phyloP scores from a whole-genome alignment of 2,329 filamentous ascomycete genomes.

The Fusarium multiceps region DNA sequence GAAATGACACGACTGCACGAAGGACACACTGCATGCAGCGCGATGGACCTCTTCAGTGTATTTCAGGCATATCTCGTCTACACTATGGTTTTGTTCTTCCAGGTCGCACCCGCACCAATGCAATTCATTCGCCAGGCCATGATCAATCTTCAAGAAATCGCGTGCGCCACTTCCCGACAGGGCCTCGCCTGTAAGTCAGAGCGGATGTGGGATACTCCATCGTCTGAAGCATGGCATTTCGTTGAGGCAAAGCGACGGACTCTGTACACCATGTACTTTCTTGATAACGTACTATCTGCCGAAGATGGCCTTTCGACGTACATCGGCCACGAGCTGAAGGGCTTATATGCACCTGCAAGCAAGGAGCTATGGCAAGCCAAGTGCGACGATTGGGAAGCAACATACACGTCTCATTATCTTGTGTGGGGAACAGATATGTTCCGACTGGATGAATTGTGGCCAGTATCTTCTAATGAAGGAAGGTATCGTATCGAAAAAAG shows the following conservation, averaged over 20 bases:
- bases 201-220: no score
- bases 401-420: no score
- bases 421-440: no score
- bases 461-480: slow-evolving; percentile 38
- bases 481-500: slow-evolving; percentile 20
- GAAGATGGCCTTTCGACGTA: slow-evolving; percentile 59
- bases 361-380: slow-evolving; percentile 58
- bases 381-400: slow-evolving; percentile 55
- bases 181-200: slow-evolving; percentile 61
- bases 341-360: slow-evolving; percentile 55
- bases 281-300: slow-evolving; percentile 61
- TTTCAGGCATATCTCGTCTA: slow-evolving; percentile 68
- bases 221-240: slow-evolving; percentile 64
- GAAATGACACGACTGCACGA: slow-evolving; percentile 58
- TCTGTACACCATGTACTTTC: slow-evolving; percentile 63
- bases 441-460: slow-evolving; percentile 64
- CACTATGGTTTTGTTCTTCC: no score
- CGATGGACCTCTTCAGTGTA: slow-evolving; percentile 52
- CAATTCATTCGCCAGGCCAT: slow-evolving; percentile 58
- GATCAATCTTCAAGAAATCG: slow-evolving; percentile 60
- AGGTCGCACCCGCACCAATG: no score
- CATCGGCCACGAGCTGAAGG: slow-evolving; percentile 60
- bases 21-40: slow-evolving; percentile 42
- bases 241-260: slow-evolving; percentile 64
- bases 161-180: slow-evolving; percentile 40